These are phyloP conservation scores for Elymus sibiricus DNA, from an alignment of 176 grass and related monocot species.

Conservation along the genomic window DNA sequence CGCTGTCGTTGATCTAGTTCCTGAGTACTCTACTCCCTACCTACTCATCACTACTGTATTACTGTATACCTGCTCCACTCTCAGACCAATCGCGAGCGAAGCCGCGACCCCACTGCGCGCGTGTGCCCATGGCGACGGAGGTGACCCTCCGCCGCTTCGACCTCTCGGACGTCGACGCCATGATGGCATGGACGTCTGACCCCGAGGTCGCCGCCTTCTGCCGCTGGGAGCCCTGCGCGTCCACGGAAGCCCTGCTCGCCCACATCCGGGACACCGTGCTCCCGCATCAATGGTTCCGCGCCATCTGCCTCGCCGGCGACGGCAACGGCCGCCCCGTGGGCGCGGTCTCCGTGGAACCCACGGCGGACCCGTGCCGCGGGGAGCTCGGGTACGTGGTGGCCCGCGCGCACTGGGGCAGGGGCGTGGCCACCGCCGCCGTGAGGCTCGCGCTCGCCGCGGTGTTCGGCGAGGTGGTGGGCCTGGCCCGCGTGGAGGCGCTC, in stretches of 20 bases:
- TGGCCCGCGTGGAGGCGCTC: conserved; percentile 64
- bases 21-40: too few relatives aligned
- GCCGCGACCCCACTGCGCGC: too few relatives aligned
- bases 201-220: conserved; percentile 50
- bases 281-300: conserved; percentile 52
- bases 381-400: conserved; percentile 84
- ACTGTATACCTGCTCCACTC: too few relatives aligned
- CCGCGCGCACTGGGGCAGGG: conserved; percentile 58
- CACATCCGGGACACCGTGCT: conserved; percentile 49
- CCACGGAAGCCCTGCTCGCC: conserved; percentile 33
- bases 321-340: conserved; percentile 38
- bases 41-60: too few relatives aligned
- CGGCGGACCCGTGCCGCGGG: conserved; percentile 31
- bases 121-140: not conserved
- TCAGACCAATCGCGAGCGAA: too few relatives aligned
- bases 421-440: conserved; percentile 59
- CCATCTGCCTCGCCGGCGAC: conserved; percentile 43
- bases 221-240: conserved; percentile 49
- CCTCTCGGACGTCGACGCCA: conserved; percentile 54
- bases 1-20: too few relatives aligned
- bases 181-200: conserved; percentile 64
- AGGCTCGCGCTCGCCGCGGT: conserved; percentile 13
- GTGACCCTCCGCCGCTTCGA: conserved; percentile 47
- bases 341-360: conserved; percentile 40
- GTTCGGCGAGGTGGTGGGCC: conserved; percentile 37